Evolutionary conservation across 768 basidiomycete genomes (phyloP), one percentile per base, ranked within the genome.

Genomic region (Omphalotus guepiniiformis): DNA sequence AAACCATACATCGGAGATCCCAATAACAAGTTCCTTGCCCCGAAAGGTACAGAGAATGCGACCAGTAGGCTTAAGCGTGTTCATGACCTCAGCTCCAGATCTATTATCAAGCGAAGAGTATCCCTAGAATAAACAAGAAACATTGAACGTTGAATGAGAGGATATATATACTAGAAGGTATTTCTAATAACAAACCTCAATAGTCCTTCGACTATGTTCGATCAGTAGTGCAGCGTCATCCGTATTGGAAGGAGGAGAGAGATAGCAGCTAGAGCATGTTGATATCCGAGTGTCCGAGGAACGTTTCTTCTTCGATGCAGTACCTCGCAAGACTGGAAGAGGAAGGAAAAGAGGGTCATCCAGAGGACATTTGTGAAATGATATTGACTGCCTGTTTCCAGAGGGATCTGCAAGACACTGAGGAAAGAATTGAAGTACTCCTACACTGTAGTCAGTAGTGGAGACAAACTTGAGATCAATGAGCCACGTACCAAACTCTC

Each of bases 11-110:
- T 41, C 12, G 16, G 6, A 16, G 8, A 41, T 41, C 18, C 39
- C 39, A 41, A 41, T 23, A 21, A 25, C 21, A 21, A 41, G 8
- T 41, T 41, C 39, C 39, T 41, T 41, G 8, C 39, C 39, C 22
- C 39, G 9, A 23, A 21, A 11, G 7, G 39, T 23, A 41, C 39
- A 41, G 16, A 6, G 39, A 9, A 41, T 21, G 12, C 22, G 15
- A 9, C 39, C 39, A 21, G 39, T 41, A 5, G 22, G 11, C 8
- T 23, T 41, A 9, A 41, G 25, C 8, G 5, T 16, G 16, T 41
- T 41, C n/a, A 41, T 25, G 16, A 41, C 26, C 39, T 41, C 21
- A 23, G 39, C 22, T 16, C 19, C 39, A 25, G 13, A 23, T 25
- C 26, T 41, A 8, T 16, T 16, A 41, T 41, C 26, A 8, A 41